A percentile compares a stretch with the other conserved stretches of the same genome.
Evolutionary conservation across 495 filamentous ascomycete genomes (phyloP).

Genomic region (Pyrenopolyporus hunteri): DNA sequence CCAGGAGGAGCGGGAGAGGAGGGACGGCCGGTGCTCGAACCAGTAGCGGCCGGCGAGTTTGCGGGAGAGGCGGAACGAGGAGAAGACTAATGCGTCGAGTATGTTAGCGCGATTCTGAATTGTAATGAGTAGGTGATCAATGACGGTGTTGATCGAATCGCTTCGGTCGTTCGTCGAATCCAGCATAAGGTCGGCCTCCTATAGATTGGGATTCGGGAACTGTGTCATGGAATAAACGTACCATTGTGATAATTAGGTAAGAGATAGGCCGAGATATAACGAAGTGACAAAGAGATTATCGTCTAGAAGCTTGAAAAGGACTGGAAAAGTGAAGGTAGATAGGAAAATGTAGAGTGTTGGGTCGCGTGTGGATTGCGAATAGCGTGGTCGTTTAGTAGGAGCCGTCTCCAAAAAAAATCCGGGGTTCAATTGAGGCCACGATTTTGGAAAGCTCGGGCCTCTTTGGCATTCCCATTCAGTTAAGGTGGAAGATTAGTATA

Average conservation of each 20-base stretch:
- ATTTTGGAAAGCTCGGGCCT: slow-evolving; percentile 37
- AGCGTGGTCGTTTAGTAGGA: slow-evolving; percentile 6
- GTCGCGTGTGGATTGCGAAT: slow-evolving; percentile 24
- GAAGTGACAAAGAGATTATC: slow-evolving; percentile 4
- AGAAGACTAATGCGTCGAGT: slow-evolving; percentile 63
- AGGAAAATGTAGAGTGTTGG: slow-evolving; percentile 24
- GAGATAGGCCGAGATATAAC: background rate
- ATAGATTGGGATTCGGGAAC: background rate
- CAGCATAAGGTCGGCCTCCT: background rate
- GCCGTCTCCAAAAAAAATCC: slow-evolving; percentile 29
- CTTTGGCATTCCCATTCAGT: background rate
- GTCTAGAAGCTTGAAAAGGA: background rate
- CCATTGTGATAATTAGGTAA: slow-evolving; percentile 26
- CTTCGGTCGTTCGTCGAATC: too few relatives aligned
- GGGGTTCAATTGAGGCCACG: slow-evolving; percentile 48
- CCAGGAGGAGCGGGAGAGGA: slow-evolving; percentile 91
- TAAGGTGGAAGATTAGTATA: slow-evolving; percentile 23
- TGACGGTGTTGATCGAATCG: too few relatives aligned
- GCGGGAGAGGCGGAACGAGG: slow-evolving; percentile 73
- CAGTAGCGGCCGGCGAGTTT: slow-evolving; percentile 56
- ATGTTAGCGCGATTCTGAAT: slow-evolving; percentile 15
- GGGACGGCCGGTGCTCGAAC: slow-evolving; percentile 72
- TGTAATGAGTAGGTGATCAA: background rate
- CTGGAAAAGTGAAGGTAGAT: slow-evolving; percentile 23
- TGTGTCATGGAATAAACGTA: slow-evolving; percentile 9